Conservation (phyloP, 2,329 filamentous ascomycete genomes). For the Claviceps capensis region DNA sequence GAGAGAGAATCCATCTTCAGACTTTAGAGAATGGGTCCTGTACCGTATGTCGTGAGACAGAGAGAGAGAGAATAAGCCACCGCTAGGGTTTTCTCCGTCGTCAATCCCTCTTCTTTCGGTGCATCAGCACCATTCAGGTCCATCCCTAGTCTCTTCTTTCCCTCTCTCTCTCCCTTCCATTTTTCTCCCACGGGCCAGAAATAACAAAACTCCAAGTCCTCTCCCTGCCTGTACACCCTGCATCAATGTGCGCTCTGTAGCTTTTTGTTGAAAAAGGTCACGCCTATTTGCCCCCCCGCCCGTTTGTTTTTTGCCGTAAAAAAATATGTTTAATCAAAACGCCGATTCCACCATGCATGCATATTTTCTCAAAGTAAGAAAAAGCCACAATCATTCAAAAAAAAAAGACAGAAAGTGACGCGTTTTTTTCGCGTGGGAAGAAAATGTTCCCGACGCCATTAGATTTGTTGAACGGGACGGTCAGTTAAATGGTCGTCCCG, state of each 20-base stretch:
- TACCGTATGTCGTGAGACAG: too few relatives aligned
- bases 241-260: constrained; percentile 10
- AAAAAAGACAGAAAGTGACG: background rate
- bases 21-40: too few relatives aligned
- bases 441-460: background rate
- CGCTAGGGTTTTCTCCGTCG: too few relatives aligned
- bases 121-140: too few relatives aligned
- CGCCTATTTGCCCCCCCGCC: constrained; percentile 9
- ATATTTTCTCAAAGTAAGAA: constrained; percentile 7
- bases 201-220: background rate
- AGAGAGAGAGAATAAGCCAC: too few relatives aligned
- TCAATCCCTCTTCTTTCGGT: too few relatives aligned
- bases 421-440: background rate
- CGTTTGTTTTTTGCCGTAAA: constrained; percentile 7
- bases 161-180: background rate
- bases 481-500: constrained; percentile 5
- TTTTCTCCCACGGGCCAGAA: background rate
- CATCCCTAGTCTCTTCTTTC: too few relatives aligned
- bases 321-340: constrained; percentile 3
- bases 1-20: too few relatives aligned
- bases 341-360: constrained; percentile 5
- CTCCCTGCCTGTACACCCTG: background rate
- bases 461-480: background rate
- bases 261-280: constrained; percentile 30
- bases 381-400: constrained; percentile 7